Base-by-base conservation (phyloP, 495 filamentous ascomycete genomes). In the Pseudevernia furfuracea region DNA sequence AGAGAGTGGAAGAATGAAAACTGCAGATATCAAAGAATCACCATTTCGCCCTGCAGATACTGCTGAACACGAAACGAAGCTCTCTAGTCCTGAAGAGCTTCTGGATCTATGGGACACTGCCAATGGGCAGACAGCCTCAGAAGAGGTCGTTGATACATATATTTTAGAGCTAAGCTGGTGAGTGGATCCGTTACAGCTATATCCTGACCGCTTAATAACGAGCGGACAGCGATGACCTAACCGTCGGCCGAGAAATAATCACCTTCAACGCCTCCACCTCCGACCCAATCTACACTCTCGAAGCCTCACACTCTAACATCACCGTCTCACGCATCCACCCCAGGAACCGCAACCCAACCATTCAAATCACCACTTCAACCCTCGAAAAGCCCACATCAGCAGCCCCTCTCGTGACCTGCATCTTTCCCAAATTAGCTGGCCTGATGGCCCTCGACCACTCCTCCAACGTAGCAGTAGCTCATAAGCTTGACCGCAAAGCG, bases 351-450 rank as follows among this genome's bases (percentile, higher is more conserved):
- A 64, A 48, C 23, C 61, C 68, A 11, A 62, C 41, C 30, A 69
- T 71, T 28, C 68, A 67, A 30, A 68, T 70, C 60, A 57, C 58
- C 58, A 43, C 36, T 21, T 58, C 70, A 34, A 59, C 60, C 30
- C 55, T 71, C 32, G 53, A 60, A 10, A 59, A 60, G 19, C 68
- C 66, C 37, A 66, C 48, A 30, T 39, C 59, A 38, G 46, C 55
- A n/a, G 62, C 63, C 15, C 65, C 70, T 37, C 59, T 71, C 7
- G 62, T 71, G 17, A 64, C 70, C 21, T 65, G 62, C 56, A 64
- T 67, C 49, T 71, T 71, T 56, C 70, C 70, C 46, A 70, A 69
- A 43, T 41, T 68, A 11, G 70, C 70, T 3, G 70, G 69, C 32
- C 59, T 71, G 4, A 69, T 70, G 66, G 70, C 70, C 30, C 61